Conservation (phyloP, 352 stramenopile genomes). For the Phytophthora sansomeana region DNA sequence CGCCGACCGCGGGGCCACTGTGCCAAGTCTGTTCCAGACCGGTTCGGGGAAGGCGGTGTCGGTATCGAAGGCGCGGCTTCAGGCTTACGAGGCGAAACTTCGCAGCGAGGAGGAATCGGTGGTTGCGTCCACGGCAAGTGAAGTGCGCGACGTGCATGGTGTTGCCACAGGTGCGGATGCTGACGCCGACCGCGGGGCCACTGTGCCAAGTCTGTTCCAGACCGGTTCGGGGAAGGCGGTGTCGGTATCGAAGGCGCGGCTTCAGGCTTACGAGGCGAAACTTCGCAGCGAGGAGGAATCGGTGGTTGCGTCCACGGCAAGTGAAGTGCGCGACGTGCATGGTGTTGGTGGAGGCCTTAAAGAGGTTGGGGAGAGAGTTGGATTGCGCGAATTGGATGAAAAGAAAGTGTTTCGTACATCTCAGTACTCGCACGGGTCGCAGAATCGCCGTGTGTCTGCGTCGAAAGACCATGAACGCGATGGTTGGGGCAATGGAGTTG, state of each 20-base stretch:
- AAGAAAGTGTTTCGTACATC: not conserved
- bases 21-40: conserved; percentile 40
- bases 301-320: not conserved
- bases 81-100: conserved; percentile 26
- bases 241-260: conserved; percentile 20
- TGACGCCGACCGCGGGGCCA: not conserved
- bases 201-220: conserved; percentile 27
- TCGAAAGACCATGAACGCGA: not conserved
- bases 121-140: not conserved
- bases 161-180: not conserved
- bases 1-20: not conserved
- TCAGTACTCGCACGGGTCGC: not conserved
- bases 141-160: not conserved
- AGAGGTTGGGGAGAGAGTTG: not conserved
- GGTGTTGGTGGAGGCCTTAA: not conserved
- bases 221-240: conserved; percentile 29
- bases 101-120: conserved; percentile 19
- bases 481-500: not conserved
- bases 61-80: conserved; percentile 38
- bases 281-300: not conserved
- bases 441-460: not conserved
- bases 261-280: conserved; percentile 30
- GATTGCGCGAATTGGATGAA: not conserved
- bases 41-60: conserved; percentile 28
- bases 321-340: not conserved